Base-by-base conservation (phyloP, 2,329 filamentous ascomycete genomes). In the Corniculantispora saksenae region DNA sequence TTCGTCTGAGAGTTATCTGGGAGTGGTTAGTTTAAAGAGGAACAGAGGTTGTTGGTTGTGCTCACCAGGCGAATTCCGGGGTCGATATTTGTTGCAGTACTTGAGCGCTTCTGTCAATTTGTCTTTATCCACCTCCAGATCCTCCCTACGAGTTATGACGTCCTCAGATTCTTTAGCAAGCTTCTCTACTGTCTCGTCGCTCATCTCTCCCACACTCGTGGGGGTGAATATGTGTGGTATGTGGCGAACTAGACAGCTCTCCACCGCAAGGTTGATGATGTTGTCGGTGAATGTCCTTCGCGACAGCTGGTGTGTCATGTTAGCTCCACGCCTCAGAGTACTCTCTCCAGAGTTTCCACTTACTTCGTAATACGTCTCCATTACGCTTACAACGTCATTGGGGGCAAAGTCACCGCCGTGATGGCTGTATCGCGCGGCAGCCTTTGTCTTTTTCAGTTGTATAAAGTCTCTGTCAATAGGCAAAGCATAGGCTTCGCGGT, bases 261-360 rank as follows among this genome's bases (percentile, higher is more conserved):
- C 81, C 0, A 81, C 71, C 0, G 74, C 80, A 2, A 82, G 73
- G 15, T 74, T 79, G 32, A 78, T 73, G 25, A 82, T 71, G 40
- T 81, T 80, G 27, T 83, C 77, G 2, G 78, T 71, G 54, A 82
- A 81, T 0, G 75, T 77, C 29, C 76, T 66, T 7, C 80, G 72
- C 1, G 78, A 75, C 67, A 78, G 74, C 76, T 79, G 10, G 10
- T 32, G 10, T 32, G 10, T 10, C 32, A 32, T 32, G 32, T 32
- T 32, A 32, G 32, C 32, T 6, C 32, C 32, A 32, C 32, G 32
- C 10, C 21, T 3, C 35, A 2, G 7, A 27, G 12, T 27, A 10
- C 21, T 47, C 25, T 45, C 3, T 21, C 21, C 8, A 38, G 15
- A 21, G 32, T 55, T 48, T 45, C 17, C 2, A 25, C 40, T 29